A percentile compares a stretch with the other conserved stretches of the same genome.
These are phyloP conservation scores for Termitomyces sp. DNA, from an alignment of 768 basidiomycete genomes.

Conservation along the genomic window DNA sequence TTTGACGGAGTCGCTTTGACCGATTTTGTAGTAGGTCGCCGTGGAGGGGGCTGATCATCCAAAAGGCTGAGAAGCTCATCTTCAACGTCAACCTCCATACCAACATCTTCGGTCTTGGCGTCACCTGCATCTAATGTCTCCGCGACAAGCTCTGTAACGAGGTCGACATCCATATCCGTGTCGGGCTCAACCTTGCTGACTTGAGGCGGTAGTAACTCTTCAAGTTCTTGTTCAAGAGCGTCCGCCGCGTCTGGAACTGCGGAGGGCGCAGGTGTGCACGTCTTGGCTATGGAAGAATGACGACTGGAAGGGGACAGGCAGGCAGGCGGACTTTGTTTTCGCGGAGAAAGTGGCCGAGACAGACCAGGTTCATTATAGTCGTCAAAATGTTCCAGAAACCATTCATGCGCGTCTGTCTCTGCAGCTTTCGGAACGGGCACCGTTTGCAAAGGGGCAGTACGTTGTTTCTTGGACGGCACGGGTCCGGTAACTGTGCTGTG, in stretches of 20 bases:
- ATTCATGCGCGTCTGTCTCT: conserved; percentile 56
- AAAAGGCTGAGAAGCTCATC: conserved; percentile 70
- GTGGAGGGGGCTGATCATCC: conserved; percentile 41
- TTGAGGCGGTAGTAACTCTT: conserved; percentile 18
- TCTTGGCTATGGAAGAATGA: conserved; percentile 6
- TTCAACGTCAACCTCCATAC: conserved; percentile 46
- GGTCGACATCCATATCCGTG: conserved; percentile 41
- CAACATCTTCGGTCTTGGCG: conserved; percentile 20
- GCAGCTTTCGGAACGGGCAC: conserved; percentile 17
- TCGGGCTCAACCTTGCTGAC: conserved; percentile 28
- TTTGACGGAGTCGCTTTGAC: neutral
- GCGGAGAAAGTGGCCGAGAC: conserved; percentile 21
- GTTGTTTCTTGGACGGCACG: conserved; percentile 8
- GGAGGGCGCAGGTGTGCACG: conserved; percentile 16
- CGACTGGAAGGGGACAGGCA: conserved; percentile 6
- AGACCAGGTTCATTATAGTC: conserved; percentile 23
- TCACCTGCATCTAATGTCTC: conserved; percentile 31
- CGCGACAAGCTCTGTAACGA: conserved; percentile 39
- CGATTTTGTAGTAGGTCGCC: conserved; percentile 13
- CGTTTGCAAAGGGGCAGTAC: conserved; percentile 1
- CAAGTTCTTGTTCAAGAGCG: conserved; percentile 42
- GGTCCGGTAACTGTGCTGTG: neutral
- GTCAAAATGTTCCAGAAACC: conserved; percentile 54
- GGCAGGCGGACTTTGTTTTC: conserved; percentile 22
- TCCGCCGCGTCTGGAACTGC: conserved; percentile 31